Evolutionary conservation across 2,329 filamentous ascomycete genomes (phyloP).

Genomic region (Aureobasidium sp.): DNA sequence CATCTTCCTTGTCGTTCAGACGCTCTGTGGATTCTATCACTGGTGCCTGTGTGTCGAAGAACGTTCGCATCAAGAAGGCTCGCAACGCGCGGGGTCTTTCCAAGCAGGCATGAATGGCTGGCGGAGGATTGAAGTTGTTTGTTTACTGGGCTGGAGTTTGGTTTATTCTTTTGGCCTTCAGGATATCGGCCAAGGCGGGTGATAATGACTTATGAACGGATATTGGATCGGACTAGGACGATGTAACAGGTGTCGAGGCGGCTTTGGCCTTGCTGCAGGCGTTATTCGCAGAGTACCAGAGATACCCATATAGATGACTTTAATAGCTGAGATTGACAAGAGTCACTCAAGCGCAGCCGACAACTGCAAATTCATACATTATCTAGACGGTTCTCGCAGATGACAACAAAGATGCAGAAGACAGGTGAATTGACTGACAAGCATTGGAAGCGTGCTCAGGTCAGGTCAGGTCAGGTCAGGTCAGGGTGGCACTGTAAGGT

Average conservation of each 20-base stretch:
- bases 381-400: not conserved
- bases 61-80: conserved; percentile 8
- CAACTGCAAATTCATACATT: not conserved
- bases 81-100: not conserved
- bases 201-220: conserved; percentile 2
- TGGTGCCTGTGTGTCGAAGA: conserved; percentile 11
- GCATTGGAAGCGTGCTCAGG: not conserved
- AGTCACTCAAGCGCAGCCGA: not conserved
- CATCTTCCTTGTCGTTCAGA: not conserved
- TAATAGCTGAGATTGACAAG: not conserved
- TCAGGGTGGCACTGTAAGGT: not conserved
- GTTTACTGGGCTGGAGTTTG: not conserved
- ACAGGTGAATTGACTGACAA: not conserved
- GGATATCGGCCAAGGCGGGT: not conserved
- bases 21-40: conserved; percentile 10
- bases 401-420: not conserved
- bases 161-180: not conserved
- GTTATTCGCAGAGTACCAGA: not conserved
- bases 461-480: not conserved
- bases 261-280: not conserved
- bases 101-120: not conserved
- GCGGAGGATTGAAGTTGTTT: not conserved
- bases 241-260: not conserved
- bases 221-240: not conserved
- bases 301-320: not conserved